Evolutionary conservation across 2,329 filamentous ascomycete species (phyloP), one percentile per base, ranked within the genome.

Genomic region (Colletotrichum shisoi): DNA sequence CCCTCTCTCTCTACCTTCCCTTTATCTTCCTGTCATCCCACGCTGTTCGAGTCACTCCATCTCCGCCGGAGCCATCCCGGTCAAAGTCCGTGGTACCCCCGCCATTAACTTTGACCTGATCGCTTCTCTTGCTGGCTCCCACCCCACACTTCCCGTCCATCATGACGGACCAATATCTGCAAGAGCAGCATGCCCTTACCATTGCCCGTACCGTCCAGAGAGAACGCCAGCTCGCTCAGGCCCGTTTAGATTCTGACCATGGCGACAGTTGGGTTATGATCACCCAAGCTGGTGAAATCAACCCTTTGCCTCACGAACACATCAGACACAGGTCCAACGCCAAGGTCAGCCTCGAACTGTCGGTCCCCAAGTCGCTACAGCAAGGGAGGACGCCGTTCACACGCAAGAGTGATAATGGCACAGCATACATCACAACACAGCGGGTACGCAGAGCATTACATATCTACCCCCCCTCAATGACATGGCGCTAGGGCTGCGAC

Each of bases 261-360:
- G 77, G 78, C 72, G 77, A 80, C 75, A 88, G 85, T 74, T 97
- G 94, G 94, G 94, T 97, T 52, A 97, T 97, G 94, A 88, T 96
- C 74, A 88, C 90, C 75, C 86, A 90, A 75, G 77, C 81, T 46
- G 83, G 84, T 72, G 88, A 90, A 67, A 95, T 97, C 79, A 90
- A 96, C 75, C 92, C 91, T 74, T 87, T 97, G 53, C 91, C 92
- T 51, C 89, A 91, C 76, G 94, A 98, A 81, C 89, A 89, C 72
- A 89, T 92, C 69, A 85, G 96, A 67, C 92, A 91, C 79, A 91
- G 88, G 71, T 93, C 93, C 52, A 90, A 92, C 63, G 88, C 90
- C 57, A 89, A 94, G 71, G 93, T 94, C 73, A 88, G 86, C 71
- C 84, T 97, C 69, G 88, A 90, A 61, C 79, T 97, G 67, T 89